Percentiles rank a stretch among this genome's conserved stretches.
phyloP scores from a whole-genome alignment of 257 asterid genomes.

The Solanum ossicruentum region DNA sequence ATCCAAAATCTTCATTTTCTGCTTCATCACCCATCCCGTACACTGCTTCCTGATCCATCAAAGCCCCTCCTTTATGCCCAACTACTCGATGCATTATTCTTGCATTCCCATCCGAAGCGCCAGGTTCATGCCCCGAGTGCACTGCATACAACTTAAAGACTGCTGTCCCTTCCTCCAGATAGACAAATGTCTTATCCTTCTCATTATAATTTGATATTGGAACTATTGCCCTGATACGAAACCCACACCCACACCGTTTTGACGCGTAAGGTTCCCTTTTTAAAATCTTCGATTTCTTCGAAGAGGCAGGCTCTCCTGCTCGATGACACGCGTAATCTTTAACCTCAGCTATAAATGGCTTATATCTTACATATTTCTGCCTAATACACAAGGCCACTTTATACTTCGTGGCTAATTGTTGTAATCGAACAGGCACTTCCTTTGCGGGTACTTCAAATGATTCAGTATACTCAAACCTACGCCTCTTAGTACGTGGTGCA shows the following conservation, averaged over 20 bases:
- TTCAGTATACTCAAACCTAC: constrained; percentile 88
- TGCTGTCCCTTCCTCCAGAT: constrained; percentile 94
- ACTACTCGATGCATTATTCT: constrained; percentile 92
- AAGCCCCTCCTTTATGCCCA: constrained; percentile 77
- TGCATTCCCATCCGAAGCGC: constrained; percentile 91
- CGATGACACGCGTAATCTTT: constrained; percentile 97
- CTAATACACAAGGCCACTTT: constrained; percentile 88
- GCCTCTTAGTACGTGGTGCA: constrained; percentile 78
- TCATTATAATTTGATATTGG: constrained; percentile 87
- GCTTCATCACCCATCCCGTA: constrained; percentile 75
- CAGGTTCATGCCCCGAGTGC: constrained; percentile 96
- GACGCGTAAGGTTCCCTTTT: constrained; percentile 87
- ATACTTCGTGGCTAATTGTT: constrained; percentile 81
- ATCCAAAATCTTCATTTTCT: constrained; percentile 62
- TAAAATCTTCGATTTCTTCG: constrained; percentile 54
- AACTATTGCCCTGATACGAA: constrained; percentile 86
- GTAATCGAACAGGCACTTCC: constrained; percentile 73
- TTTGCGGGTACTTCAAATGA: constrained; percentile 90
- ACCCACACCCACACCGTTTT: constrained; percentile 92
- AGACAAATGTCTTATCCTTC: constrained; percentile 88
- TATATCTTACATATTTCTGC: constrained; percentile 86
- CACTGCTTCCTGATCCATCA: constrained; percentile 71
- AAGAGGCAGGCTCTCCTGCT: constrained; percentile 88
- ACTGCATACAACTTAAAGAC: constrained; percentile 90
- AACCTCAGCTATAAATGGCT: constrained; percentile 98